A percentile compares a stretch with the other conserved stretches of the same genome.
These are phyloP conservation scores for Pyrenochaeta sp. DNA, from an alignment of 2,329 filamentous ascomycete species.

Conservation along the genomic window DNA sequence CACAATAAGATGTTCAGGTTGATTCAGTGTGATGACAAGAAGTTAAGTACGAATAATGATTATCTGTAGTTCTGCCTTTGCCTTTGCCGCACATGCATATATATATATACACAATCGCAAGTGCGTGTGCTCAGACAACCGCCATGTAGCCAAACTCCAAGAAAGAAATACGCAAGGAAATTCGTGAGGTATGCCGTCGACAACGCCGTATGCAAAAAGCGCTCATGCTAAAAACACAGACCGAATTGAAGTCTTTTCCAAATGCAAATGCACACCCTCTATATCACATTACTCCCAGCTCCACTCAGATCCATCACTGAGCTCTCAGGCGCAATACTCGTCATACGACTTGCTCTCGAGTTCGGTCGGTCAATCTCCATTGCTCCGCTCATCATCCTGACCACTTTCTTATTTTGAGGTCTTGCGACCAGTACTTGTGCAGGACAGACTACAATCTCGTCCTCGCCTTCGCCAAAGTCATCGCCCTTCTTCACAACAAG, in stretches of 20 bases:
- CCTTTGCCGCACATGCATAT: no score
- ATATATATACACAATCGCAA: slow-evolving; percentile 3
- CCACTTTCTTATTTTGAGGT: slow-evolving; percentile 57
- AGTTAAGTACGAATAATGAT: background rate
- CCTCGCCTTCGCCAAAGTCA: slow-evolving; percentile 84
- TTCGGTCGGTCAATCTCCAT: slow-evolving; percentile 55
- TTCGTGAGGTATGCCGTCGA: slow-evolving; percentile 17
- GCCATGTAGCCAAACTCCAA: background rate
- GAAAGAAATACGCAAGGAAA: slow-evolving; percentile 14
- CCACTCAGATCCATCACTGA: slow-evolving; percentile 46
- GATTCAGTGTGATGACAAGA: background rate
- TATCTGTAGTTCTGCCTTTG: background rate
- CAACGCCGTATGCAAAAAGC: slow-evolving; percentile 19
- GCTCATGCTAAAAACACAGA: slow-evolving; percentile 5
- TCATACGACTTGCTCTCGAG: slow-evolving; percentile 31
- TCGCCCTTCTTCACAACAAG: slow-evolving; percentile 96
- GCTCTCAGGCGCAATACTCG: slow-evolving; percentile 44
- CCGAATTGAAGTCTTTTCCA: slow-evolving; percentile 5
- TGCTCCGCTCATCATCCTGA: slow-evolving; percentile 59
- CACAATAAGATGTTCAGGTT: no score
- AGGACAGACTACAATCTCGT: slow-evolving; percentile 94
- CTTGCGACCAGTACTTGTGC: slow-evolving; percentile 87
- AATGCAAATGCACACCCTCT: slow-evolving; percentile 19
- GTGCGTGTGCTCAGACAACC: background rate
- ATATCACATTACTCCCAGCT: slow-evolving; percentile 38